A percentile compares a stretch with the other conserved stretches of the same genome.
These are phyloP conservation scores for Diutina siamensis DNA, from an alignment of 1,139 yeast species.

Conservation along the genomic window DNA sequence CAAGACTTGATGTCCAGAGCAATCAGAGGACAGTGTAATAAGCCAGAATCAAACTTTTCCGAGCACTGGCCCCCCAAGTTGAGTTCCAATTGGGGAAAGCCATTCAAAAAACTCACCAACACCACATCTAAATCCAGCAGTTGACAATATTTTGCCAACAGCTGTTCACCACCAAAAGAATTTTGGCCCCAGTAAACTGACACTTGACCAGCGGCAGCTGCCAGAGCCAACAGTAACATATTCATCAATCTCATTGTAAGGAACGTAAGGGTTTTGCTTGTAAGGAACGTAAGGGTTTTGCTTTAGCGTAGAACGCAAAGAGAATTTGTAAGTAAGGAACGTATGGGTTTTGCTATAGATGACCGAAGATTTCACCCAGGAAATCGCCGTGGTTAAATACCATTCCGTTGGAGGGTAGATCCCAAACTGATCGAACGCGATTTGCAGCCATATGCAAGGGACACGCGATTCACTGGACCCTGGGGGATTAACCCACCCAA, in stretches of 20 bases:
- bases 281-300: neutral
- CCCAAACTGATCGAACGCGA: too few relatives aligned
- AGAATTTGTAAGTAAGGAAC: neutral
- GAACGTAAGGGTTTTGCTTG: constrained; percentile 1
- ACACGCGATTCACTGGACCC: too few relatives aligned
- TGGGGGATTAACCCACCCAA: too few relatives aligned
- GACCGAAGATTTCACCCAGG: neutral
- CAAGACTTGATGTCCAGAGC: constrained; percentile 77
- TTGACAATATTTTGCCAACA: constrained; percentile 58
- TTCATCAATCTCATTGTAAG: neutral
- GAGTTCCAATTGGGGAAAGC: constrained; percentile 43
- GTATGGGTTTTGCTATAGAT: constrained; percentile 2
- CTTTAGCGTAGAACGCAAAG: neutral
- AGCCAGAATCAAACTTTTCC: constrained; percentile 40
- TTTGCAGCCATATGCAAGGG: neutral
- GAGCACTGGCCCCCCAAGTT: constrained; percentile 66
- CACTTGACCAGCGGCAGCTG: constrained; percentile 14
- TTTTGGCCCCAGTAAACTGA: constrained; percentile 92
- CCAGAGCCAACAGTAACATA: neutral
- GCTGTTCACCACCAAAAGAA: constrained; percentile 59
- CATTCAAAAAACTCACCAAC: constrained; percentile 55
- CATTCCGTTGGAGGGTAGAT: too few relatives aligned
- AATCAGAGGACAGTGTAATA: constrained; percentile 48
- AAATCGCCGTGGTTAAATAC: neutral
- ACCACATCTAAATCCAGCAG: constrained; percentile 61